Percentiles rank a stretch among this genome's conserved stretches.
phyloP scores from a whole-genome alignment of 768 basidiomycete genomes.

The Megacollybia marginata region DNA sequence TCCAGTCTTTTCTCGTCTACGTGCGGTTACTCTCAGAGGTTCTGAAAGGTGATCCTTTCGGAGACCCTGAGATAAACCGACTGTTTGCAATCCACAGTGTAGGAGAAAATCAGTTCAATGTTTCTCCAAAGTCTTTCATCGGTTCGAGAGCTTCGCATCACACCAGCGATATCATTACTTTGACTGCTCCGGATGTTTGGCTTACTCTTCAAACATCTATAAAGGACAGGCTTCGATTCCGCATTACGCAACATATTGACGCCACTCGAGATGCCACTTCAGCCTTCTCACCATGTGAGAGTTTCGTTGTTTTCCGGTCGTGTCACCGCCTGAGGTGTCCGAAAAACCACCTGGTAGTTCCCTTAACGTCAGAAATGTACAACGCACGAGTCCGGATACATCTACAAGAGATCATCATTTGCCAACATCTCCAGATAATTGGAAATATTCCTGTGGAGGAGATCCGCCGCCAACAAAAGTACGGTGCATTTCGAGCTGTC shows the following conservation, averaged over 20 bases:
- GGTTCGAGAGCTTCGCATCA: too few species aligned
- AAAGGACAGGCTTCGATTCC: conserved; percentile 12
- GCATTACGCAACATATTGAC: conserved; percentile 24
- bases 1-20: conserved; percentile 29
- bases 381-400: conserved; percentile 35
- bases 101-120: conserved; percentile 19
- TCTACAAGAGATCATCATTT: conserved; percentile 42
- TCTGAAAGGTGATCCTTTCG: conserved; percentile 19
- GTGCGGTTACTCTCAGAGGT: conserved; percentile 22
- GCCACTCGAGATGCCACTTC: conserved; percentile 16
- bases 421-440: conserved; percentile 23
- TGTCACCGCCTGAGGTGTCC: conserved; percentile 29
- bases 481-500: too few species aligned
- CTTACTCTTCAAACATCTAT: background rate
- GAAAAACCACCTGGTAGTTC: conserved; percentile 23
- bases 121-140: background rate
- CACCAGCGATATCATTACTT: background rate
- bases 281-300: conserved; percentile 33
- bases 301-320: conserved; percentile 16
- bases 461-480: background rate
- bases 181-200: conserved; percentile 2
- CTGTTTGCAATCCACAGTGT: conserved; percentile 25
- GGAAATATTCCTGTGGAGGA: background rate
- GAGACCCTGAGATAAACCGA: conserved; percentile 14
- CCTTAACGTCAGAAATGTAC: conserved; percentile 23